Conservation (phyloP, 306 rosid species). For the Begonia fuchsioides region DNA sequence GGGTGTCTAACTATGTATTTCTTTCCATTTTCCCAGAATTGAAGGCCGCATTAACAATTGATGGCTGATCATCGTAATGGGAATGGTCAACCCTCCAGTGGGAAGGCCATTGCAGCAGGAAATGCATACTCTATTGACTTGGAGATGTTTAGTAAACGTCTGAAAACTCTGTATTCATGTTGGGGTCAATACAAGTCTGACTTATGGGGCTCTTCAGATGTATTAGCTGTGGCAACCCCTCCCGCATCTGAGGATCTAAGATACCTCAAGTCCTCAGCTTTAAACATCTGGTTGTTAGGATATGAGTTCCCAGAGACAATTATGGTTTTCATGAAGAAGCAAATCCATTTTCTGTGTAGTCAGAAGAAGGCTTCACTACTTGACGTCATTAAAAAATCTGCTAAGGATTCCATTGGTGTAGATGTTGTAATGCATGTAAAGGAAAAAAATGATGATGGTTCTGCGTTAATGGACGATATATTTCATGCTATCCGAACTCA, state of each 20-base stretch:
- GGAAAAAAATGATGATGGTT: slow-evolving; percentile 66
- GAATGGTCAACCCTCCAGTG: slow-evolving; percentile 39
- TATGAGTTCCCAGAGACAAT: slow-evolving; percentile 91
- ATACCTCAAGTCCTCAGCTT: slow-evolving; percentile 74
- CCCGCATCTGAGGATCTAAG: slow-evolving; percentile 87
- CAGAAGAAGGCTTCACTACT: slow-evolving; percentile 77
- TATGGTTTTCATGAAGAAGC: slow-evolving; percentile 69
- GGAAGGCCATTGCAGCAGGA: slow-evolving; percentile 42
- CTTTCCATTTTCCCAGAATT: slow-evolving; percentile 9
- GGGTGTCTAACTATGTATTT: neutral
- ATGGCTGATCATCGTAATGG: slow-evolving; percentile 88
- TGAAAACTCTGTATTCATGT: slow-evolving; percentile 44
- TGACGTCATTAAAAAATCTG: slow-evolving; percentile 47
- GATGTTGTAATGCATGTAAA: slow-evolving; percentile 77
- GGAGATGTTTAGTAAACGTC: slow-evolving; percentile 35
- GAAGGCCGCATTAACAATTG: slow-evolving; percentile 1
- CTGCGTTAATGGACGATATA: slow-evolving; percentile 53
- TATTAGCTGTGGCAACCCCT: slow-evolving; percentile 54
- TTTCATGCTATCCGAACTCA: slow-evolving; percentile 46
- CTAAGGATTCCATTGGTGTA: slow-evolving; percentile 54
- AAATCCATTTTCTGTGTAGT: slow-evolving; percentile 76
- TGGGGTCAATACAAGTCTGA: slow-evolving; percentile 54
- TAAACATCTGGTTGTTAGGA: slow-evolving; percentile 72
- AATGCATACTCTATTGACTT: slow-evolving; percentile 48
- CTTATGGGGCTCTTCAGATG: slow-evolving; percentile 70